Conservation (phyloP, 805 yeast species). For the Ogataea zsoltii region DNA sequence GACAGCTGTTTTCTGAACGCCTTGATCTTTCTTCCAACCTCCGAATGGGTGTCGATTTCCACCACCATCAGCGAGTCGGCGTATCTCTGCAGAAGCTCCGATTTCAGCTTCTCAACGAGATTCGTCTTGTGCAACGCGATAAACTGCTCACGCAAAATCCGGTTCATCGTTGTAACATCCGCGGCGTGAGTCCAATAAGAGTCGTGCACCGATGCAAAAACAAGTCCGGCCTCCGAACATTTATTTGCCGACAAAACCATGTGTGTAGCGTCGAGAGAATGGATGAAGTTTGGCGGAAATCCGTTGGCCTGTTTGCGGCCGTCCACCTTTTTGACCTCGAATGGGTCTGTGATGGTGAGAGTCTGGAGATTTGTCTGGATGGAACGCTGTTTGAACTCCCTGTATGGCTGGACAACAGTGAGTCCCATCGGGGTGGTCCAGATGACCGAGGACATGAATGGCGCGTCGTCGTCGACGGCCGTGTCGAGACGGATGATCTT, state of each 20-base stretch:
- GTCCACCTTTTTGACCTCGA: slow-evolving; percentile 76
- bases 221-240: slow-evolving; percentile 63
- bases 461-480: slow-evolving; percentile 48
- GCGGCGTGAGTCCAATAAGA: slow-evolving; percentile 98
- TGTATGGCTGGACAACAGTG: slow-evolving; percentile 96
- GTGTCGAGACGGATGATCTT: slow-evolving; percentile 73
- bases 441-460: slow-evolving; percentile 79
- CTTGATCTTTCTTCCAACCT: slow-evolving; percentile 50
- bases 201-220: slow-evolving; percentile 95
- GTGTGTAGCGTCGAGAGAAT: slow-evolving; percentile 94
- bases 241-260: slow-evolving; percentile 87
- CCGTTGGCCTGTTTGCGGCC: slow-evolving; percentile 89
- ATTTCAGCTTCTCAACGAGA: slow-evolving; percentile 65
- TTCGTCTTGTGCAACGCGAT: slow-evolving; percentile 74
- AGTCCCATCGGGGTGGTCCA: slow-evolving; percentile 98
- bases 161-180: slow-evolving; percentile 73
- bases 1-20: slow-evolving; percentile 51
- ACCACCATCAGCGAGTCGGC: slow-evolving; percentile 64
- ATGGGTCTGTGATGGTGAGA: slow-evolving; percentile 87
- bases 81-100: slow-evolving; percentile 83
- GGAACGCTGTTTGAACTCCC: slow-evolving; percentile 63
- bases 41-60: slow-evolving; percentile 51
- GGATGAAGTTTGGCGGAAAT: slow-evolving; percentile 93
- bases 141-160: slow-evolving; percentile 71
- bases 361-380: slow-evolving; percentile 85